Conservation (phyloP, 169 alveolate genomes). For the Plasmodium cynomolgi region DNA sequence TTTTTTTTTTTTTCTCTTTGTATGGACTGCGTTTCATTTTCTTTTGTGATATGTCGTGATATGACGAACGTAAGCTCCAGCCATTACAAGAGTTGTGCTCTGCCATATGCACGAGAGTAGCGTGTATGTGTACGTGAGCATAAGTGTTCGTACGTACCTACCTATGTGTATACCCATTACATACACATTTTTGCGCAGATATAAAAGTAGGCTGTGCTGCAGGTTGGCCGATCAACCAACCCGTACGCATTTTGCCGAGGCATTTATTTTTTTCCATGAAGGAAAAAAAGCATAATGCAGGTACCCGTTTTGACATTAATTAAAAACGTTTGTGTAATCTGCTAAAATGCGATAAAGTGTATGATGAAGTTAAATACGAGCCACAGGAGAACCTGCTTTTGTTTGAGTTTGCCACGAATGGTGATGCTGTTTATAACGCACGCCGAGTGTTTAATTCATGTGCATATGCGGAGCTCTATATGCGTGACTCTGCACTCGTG, state of each 20-base stretch:
- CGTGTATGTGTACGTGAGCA: neutral
- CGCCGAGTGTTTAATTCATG: neutral
- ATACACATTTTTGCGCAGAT: neutral
- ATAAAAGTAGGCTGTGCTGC: neutral
- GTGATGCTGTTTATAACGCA: neutral
- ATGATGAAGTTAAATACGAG: neutral
- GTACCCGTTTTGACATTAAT: neutral
- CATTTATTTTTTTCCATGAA: neutral
- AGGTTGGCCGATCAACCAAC: neutral
- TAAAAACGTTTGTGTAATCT: neutral
- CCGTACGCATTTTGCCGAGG: neutral
- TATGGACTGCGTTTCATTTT: neutral
- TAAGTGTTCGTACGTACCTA: neutral
- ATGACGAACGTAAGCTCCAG: neutral
- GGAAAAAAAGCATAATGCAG: neutral
- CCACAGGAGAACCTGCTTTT: neutral
- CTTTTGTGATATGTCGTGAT: neutral
- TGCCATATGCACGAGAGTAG: neutral
- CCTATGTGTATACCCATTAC: neutral
- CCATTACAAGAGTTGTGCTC: neutral
- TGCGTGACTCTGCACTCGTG: neutral
- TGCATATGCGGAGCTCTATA: neutral
- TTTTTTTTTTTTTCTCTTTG: neutral
- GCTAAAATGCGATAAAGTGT: neutral
- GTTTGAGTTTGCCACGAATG: neutral